Conservation (phyloP, 208 protist genomes). For the Trypanosoma conorhini region DNA sequence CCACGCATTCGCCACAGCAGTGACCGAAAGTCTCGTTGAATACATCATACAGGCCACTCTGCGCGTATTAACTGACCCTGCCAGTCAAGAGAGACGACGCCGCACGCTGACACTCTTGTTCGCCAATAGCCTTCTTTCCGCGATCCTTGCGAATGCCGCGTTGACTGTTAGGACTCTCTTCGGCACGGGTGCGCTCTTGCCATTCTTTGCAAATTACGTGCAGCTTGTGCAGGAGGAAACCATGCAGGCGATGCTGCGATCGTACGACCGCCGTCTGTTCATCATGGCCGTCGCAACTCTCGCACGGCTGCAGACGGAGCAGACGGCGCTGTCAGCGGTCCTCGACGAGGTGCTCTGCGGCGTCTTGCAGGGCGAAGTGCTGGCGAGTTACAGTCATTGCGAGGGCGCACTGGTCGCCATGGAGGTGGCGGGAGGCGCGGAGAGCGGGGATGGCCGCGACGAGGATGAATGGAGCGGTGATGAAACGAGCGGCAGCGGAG, state of each 20-base stretch:
- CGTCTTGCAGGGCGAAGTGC: constrained; percentile 49
- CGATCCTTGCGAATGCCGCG: constrained; percentile 44
- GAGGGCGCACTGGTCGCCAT: constrained; percentile 27
- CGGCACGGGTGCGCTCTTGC: constrained; percentile 27
- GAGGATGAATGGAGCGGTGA: constrained; percentile 45
- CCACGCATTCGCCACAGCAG: background rate
- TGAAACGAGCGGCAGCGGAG: constrained; percentile 29
- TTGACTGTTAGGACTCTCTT: constrained; percentile 43
- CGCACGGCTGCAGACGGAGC: constrained; percentile 15
- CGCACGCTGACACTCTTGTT: constrained; percentile 66
- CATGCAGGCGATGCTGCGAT: constrained; percentile 41
- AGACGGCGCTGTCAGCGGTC: constrained; percentile 1
- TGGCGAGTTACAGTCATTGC: constrained; percentile 41
- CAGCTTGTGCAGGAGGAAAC: constrained; percentile 30
- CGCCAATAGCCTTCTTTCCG: constrained; percentile 67
- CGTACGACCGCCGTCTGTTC: constrained; percentile 76
- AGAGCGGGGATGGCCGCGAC: constrained; percentile 9
- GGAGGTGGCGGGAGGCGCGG: constrained; percentile 29
- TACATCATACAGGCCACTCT: constrained; percentile 39
- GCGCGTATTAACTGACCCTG: constrained; percentile 25
- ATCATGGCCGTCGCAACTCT: constrained; percentile 44
- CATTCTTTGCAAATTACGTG: constrained; percentile 66
- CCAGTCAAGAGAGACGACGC: constrained; percentile 19
- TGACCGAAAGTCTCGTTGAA: constrained; percentile 31
- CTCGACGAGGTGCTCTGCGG: constrained; percentile 42